Percentiles rank a stretch among this genome's conserved stretches.
phyloP scores from a whole-genome alignment of 192 early-diverging fungal genomes.

The Backusella sp. region DNA sequence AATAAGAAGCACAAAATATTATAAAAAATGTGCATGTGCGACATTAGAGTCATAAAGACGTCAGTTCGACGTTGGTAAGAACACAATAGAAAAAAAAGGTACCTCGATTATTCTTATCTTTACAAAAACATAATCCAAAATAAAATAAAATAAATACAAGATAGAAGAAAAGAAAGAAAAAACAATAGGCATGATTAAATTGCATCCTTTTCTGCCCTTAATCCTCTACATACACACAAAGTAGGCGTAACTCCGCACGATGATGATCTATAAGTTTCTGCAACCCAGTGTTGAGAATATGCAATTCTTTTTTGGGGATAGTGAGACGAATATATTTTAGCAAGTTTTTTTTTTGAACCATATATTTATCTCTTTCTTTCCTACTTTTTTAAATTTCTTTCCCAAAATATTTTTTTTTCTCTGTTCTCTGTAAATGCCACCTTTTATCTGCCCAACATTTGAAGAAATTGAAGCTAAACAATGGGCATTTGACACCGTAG shows the following conservation, averaged over 20 bases:
- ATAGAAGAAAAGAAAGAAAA: not conserved
- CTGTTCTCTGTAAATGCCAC: not conserved
- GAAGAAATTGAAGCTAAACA: slow-evolving; percentile 18
- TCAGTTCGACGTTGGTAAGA: not conserved
- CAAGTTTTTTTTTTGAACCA: not conserved
- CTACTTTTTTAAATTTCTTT: not conserved
- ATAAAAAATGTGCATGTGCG: not conserved
- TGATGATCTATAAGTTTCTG: slow-evolving; percentile 1
- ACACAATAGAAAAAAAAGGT: not conserved
- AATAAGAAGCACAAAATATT: not conserved
- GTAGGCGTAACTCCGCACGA: not conserved
- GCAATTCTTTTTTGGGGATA: not conserved
- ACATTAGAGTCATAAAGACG: not conserved
- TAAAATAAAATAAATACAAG: not conserved
- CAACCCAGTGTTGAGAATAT: not conserved
- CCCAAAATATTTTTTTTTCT: not conserved
- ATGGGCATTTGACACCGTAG: slow-evolving; percentile 16
- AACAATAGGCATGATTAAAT: slow-evolving; percentile 2
- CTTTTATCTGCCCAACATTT: slow-evolving; percentile 13
- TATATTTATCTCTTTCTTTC: not conserved
- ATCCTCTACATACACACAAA: not conserved
- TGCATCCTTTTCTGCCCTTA: slow-evolving; percentile 1
- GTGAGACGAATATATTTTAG: not conserved
- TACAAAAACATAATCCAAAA: not conserved
- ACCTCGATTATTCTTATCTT: not conserved